Conservation (phyloP, 1,139 yeast genomes). For the Lodderomyces theae region DNA sequence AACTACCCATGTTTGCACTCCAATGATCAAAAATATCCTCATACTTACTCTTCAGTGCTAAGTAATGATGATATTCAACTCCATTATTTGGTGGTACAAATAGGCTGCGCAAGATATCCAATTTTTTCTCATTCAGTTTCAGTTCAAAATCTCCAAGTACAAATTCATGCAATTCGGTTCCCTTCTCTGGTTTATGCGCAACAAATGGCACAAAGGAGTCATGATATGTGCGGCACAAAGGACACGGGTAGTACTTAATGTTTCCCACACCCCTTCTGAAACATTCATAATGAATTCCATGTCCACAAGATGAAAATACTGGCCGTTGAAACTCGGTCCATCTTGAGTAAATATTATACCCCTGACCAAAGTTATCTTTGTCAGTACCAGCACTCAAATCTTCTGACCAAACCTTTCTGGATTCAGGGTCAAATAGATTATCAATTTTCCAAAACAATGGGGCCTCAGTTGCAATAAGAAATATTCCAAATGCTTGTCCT, state of each 20-base stretch:
- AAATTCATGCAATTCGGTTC: neutral
- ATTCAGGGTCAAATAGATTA: slow-evolving; percentile 13
- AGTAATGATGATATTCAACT: neutral
- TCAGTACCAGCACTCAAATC: slow-evolving; percentile 13
- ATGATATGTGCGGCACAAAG: slow-evolving; percentile 58
- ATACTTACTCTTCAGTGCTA: neutral
- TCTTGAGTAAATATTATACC: slow-evolving; percentile 16
- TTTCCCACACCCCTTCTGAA: slow-evolving; percentile 33
- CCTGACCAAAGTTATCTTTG: slow-evolving; percentile 24
- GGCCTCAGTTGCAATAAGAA: slow-evolving; percentile 38
- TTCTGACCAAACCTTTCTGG: slow-evolving; percentile 27
- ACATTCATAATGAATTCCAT: slow-evolving; percentile 63
- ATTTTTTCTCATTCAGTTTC: neutral
- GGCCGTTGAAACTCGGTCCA: slow-evolving; percentile 17
- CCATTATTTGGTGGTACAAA: neutral
- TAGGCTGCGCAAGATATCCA: neutral
- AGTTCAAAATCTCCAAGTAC: neutral
- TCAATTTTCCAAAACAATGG: slow-evolving; percentile 45
- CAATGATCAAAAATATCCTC: slow-evolving; percentile 8
- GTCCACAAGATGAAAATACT: slow-evolving; percentile 64
- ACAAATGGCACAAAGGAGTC: slow-evolving; percentile 1
- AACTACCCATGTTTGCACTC: slow-evolving; percentile 47
- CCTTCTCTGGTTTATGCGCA: neutral
- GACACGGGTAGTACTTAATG: slow-evolving; percentile 47
- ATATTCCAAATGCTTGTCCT: slow-evolving; percentile 52